phyloP scores from a whole-genome alignment of 306 rosid genomes.

The Dalbergia cultrata region DNA sequence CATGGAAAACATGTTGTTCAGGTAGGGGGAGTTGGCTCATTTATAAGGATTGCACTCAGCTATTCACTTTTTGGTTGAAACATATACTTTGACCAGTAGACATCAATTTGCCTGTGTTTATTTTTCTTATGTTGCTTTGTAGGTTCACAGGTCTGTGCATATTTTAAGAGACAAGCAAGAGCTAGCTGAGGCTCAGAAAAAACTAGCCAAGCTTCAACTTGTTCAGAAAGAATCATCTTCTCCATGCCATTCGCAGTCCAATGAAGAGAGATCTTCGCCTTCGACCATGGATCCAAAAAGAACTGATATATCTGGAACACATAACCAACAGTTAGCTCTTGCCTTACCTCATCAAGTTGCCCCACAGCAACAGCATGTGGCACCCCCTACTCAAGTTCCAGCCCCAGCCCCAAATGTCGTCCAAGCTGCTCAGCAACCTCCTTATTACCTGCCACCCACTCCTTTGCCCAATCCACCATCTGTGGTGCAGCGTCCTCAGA shows the following conservation, averaged over 20 bases:
- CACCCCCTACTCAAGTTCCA: slow-evolving; percentile 63
- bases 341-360: slow-evolving; percentile 78
- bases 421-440: slow-evolving; percentile 62
- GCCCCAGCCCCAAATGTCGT: slow-evolving; percentile 60
- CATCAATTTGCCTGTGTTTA: slow-evolving; percentile 19
- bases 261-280: slow-evolving; percentile 73
- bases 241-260: slow-evolving; percentile 64
- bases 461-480: slow-evolving; percentile 62
- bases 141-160: slow-evolving; percentile 96
- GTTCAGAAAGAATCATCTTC: slow-evolving; percentile 77
- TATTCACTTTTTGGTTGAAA: slow-evolving; percentile 16
- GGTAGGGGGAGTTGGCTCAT: background rate
- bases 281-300: slow-evolving; percentile 59
- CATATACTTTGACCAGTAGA: slow-evolving; percentile 6
- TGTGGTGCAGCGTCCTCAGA: slow-evolving; percentile 62
- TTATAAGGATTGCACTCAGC: slow-evolving; percentile 18
- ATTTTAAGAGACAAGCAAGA: slow-evolving; percentile 94
- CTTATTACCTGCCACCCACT: slow-evolving; percentile 67
- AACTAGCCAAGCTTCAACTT: slow-evolving; percentile 86
- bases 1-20: slow-evolving; percentile 9
- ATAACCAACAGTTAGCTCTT: slow-evolving; percentile 83
- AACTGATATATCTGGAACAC: slow-evolving; percentile 63
- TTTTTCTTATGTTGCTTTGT: slow-evolving; percentile 46
- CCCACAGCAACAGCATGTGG: slow-evolving; percentile 60
- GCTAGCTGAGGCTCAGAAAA: slow-evolving; percentile 90